Evolutionary conservation across 352 stramenopile genomes (phyloP).

Genomic region (Phytopythium litorale): DNA sequence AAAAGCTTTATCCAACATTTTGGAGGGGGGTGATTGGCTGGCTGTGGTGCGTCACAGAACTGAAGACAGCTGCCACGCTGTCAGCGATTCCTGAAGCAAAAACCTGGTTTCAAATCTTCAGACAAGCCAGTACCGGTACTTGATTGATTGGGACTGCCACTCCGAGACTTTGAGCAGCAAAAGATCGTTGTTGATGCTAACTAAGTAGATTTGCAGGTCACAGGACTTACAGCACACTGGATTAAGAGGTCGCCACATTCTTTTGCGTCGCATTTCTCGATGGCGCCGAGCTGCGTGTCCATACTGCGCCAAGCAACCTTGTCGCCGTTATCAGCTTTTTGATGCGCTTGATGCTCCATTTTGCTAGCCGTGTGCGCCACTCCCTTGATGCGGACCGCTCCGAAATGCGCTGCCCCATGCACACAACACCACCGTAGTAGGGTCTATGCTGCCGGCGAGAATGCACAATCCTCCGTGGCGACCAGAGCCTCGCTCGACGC

Average conservation of each 20-base stretch:
- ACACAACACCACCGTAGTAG: not conserved
- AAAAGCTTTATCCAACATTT: not conserved
- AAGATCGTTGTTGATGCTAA: not conserved
- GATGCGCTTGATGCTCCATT: not conserved
- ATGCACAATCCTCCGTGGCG: not conserved
- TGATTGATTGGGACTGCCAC: conserved; percentile 5
- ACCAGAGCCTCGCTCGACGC: not conserved
- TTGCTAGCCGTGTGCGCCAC: not conserved
- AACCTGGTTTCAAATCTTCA: not conserved
- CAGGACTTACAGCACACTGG: not conserved
- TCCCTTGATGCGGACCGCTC: conserved; percentile 1
- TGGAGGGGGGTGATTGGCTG: not conserved
- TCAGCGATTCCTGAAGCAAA: conserved; percentile 1
- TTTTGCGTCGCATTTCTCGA: conserved; percentile 6
- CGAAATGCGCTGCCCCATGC: not conserved
- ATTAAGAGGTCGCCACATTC: not conserved
- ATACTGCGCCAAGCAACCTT: conserved; percentile 3
- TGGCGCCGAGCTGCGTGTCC: not conserved
- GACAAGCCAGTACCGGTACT: not conserved
- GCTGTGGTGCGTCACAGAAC: not conserved
- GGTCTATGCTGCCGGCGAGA: conserved; percentile 1
- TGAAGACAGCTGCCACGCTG: conserved; percentile 1
- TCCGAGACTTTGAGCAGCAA: not conserved
- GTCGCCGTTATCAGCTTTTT: conserved; percentile 1
- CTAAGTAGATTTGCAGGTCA: not conserved